phyloP scores from a whole-genome alignment of 352 stramenopile genomes.

The Pythium rishiriense region DNA sequence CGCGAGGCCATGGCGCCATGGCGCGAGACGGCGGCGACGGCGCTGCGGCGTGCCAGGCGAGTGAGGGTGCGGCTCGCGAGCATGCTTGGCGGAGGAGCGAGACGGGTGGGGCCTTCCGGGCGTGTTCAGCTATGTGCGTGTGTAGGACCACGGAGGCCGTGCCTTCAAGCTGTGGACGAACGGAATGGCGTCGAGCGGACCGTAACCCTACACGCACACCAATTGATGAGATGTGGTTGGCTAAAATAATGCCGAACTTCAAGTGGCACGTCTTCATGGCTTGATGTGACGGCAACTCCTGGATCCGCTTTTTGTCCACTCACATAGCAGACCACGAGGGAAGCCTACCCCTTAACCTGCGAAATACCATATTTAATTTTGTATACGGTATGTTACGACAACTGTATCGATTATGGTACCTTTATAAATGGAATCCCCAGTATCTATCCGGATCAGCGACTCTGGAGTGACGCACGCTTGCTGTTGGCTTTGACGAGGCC shows the following conservation, averaged over 20 bases:
- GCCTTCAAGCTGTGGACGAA: slow-evolving; percentile 37
- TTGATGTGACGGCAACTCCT: slow-evolving; percentile 15
- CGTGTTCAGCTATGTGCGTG: slow-evolving; percentile 12
- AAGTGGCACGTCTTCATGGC: slow-evolving; percentile 15
- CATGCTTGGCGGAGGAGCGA: slow-evolving; percentile 1
- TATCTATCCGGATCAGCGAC: background rate
- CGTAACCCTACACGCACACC: slow-evolving; percentile 13
- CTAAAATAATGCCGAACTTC: slow-evolving; percentile 19
- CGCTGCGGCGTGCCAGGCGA: slow-evolving; percentile 19
- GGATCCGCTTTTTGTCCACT: background rate
- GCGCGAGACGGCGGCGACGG: slow-evolving; percentile 8
- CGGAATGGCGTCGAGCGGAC: background rate
- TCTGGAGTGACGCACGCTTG: slow-evolving; percentile 1
- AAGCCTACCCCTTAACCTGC: background rate
- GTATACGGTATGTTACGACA: background rate
- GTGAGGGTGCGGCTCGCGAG: slow-evolving; percentile 19
- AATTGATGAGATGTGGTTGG: slow-evolving; percentile 10
- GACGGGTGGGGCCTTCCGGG: background rate
- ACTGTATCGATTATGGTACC: too few species aligned
- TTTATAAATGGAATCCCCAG: too few species aligned
- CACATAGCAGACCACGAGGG: background rate
- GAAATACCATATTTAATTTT: background rate
- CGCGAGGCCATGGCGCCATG: background rate
- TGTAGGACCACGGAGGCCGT: background rate
- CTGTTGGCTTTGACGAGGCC: slow-evolving; percentile 1